phyloP scores from a whole-genome alignment of 2,329 filamentous ascomycete species.

The Cercospora brassicicola region DNA sequence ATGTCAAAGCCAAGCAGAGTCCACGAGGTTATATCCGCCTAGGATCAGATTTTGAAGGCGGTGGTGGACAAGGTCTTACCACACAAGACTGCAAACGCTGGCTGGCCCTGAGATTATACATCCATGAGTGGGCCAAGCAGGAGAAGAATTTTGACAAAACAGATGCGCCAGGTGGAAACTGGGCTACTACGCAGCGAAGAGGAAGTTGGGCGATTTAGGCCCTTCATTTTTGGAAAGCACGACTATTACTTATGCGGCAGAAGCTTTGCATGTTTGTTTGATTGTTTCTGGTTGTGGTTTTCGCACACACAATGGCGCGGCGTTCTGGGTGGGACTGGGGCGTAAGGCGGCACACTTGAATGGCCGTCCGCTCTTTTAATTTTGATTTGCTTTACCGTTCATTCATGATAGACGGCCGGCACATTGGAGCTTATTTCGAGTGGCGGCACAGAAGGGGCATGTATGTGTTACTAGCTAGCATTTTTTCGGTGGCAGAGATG shows the following conservation, averaged over 20 bases:
- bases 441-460: background rate
- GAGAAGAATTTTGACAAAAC: conserved; percentile 65
- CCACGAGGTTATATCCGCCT: conserved; percentile 71
- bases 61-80: conserved; percentile 49
- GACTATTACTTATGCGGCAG: background rate
- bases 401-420: conserved; percentile 4
- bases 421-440: background rate
- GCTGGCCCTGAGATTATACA: conserved; percentile 79
- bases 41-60: conserved; percentile 48
- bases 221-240: background rate
- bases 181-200: conserved; percentile 48
- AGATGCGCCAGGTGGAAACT: conserved; percentile 38
- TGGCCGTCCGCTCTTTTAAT: background rate
- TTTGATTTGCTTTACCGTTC: background rate
- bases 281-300: background rate
- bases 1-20: conserved; percentile 57
- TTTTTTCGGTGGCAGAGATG: conserved; percentile 9
- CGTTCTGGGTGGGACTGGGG: background rate
- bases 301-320: background rate
- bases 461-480: conserved; percentile 5
- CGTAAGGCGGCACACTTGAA: background rate
- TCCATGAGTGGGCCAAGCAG: conserved; percentile 85
- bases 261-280: conserved; percentile 2
- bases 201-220: conserved; percentile 50
- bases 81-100: conserved; percentile 67